Percentiles rank a stretch among this genome's conserved stretches.
phyloP scores from a whole-genome alignment of 2,329 filamentous ascomycete species.

The Trichoderma semiorbis region DNA sequence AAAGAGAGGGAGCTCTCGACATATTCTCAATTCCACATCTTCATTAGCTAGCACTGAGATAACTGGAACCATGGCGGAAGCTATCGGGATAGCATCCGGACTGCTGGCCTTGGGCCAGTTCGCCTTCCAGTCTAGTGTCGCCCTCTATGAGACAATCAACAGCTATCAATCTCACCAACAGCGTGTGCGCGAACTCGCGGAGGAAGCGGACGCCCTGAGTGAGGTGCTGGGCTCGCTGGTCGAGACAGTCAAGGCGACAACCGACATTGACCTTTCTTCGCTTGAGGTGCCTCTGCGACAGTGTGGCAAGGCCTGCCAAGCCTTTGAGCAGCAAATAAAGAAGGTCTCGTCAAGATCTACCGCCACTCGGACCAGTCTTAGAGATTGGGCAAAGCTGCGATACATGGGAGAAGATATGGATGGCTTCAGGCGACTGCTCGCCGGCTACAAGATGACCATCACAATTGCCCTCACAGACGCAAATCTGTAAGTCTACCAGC shows the following conservation, averaged over 20 bases:
- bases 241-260: background rate
- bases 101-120: background rate
- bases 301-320: slow-evolving; percentile 41
- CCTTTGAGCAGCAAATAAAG: slow-evolving; percentile 38
- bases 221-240: background rate
- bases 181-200: slow-evolving; percentile 38
- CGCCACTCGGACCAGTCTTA: slow-evolving; percentile 37
- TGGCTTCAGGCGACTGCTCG: slow-evolving; percentile 37
- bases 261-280: background rate
- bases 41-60: background rate
- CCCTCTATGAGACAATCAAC: background rate
- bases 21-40: background rate
- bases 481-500: slow-evolving; percentile 19
- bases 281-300: slow-evolving; percentile 35
- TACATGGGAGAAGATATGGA: slow-evolving; percentile 45
- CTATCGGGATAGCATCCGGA: background rate
- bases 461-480: slow-evolving; percentile 23
- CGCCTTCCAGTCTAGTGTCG: background rate
- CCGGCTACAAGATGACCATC: slow-evolving; percentile 37
- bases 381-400: slow-evolving; percentile 42
- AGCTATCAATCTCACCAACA: background rate
- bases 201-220: slow-evolving; percentile 37
- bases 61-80: background rate
- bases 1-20: background rate
- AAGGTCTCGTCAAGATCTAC: slow-evolving; percentile 35